These are phyloP conservation scores for Phytophthora hybrid DNA, from an alignment of 352 stramenopile genomes.

Conservation along the genomic window DNA sequence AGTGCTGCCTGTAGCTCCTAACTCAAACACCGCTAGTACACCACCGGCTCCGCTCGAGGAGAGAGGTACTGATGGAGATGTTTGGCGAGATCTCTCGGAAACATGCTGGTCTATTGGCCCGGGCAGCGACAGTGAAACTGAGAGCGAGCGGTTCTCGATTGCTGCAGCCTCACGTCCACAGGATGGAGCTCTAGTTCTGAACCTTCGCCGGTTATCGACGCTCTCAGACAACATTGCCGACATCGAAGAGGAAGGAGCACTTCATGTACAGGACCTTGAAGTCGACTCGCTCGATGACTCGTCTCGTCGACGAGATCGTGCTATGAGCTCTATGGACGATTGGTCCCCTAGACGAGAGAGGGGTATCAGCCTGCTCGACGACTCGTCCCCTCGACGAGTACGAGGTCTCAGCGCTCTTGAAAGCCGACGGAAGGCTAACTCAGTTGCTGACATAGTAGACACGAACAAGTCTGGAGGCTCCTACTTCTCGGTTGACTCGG, in stretches of 20 bases:
- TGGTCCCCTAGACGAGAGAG: constrained; percentile 21
- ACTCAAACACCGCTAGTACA: not conserved
- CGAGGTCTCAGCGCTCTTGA: constrained; percentile 35
- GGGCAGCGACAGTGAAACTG: constrained; percentile 39
- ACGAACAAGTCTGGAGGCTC: constrained; percentile 28
- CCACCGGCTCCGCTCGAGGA: not conserved
- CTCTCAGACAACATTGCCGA: constrained; percentile 29
- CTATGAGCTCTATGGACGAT: constrained; percentile 10
- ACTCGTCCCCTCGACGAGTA: constrained; percentile 33
- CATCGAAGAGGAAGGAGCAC: constrained; percentile 11
- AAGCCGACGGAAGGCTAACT: constrained; percentile 18
- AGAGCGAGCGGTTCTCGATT: constrained; percentile 22
- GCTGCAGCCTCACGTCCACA: not conserved
- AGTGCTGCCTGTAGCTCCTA: not conserved
- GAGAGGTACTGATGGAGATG: constrained; percentile 7
- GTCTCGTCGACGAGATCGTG: constrained; percentile 26
- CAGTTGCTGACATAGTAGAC: constrained; percentile 5
- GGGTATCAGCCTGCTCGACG: constrained; percentile 25
- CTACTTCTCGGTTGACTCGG: constrained; percentile 40
- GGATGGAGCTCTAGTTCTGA: constrained; percentile 1
- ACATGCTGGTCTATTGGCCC: constrained; percentile 50
- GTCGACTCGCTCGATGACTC: constrained; percentile 29
- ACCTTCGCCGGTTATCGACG: constrained; percentile 16
- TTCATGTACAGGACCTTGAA: not conserved
- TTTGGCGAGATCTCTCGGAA: constrained; percentile 37